These are phyloP conservation scores for Botryotinia globosa DNA, from an alignment of 2,329 filamentous ascomycete genomes.

Conservation along the genomic window DNA sequence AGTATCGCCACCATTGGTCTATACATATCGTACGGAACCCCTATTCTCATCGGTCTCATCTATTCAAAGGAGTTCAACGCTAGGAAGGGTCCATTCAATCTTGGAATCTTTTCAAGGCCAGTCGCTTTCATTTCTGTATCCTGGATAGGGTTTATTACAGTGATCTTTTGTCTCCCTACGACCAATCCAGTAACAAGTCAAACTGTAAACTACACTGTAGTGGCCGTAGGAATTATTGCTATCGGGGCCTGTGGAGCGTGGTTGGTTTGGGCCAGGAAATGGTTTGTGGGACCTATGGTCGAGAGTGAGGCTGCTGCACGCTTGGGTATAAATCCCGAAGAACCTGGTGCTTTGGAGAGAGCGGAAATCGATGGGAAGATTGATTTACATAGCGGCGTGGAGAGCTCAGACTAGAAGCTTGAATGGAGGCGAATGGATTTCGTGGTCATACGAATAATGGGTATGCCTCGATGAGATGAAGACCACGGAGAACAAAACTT, in stretches of 20 bases:
- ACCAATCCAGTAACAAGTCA: slow-evolving; percentile 54
- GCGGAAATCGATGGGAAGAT: slow-evolving; percentile 25
- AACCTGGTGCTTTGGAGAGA: slow-evolving; percentile 32
- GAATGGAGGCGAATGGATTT: not conserved
- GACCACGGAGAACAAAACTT: not conserved
- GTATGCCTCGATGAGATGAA: not conserved
- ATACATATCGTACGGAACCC: slow-evolving; percentile 57
- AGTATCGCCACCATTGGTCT: slow-evolving; percentile 58
- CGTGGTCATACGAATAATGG: not conserved
- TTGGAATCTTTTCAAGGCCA: slow-evolving; percentile 45
- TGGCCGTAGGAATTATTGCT: slow-evolving; percentile 56
- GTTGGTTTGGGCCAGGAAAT: slow-evolving; percentile 51
- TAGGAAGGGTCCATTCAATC: slow-evolving; percentile 56
- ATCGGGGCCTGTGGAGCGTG: slow-evolving; percentile 48
- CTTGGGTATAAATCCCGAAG: slow-evolving; percentile 45
- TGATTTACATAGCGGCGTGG: not conserved
- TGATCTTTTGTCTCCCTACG: slow-evolving; percentile 57
- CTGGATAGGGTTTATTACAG: slow-evolving; percentile 55
- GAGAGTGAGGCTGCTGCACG: slow-evolving; percentile 51
- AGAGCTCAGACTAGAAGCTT: not conserved
- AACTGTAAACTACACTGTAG: slow-evolving; percentile 58
- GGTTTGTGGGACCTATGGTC: slow-evolving; percentile 55
- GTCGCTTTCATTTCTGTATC: slow-evolving; percentile 48
- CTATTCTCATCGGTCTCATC: slow-evolving; percentile 53
- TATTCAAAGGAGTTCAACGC: slow-evolving; percentile 49